phyloP scores from a whole-genome alignment of 495 filamentous ascomycete genomes.

The Aspergillus ostianus region DNA sequence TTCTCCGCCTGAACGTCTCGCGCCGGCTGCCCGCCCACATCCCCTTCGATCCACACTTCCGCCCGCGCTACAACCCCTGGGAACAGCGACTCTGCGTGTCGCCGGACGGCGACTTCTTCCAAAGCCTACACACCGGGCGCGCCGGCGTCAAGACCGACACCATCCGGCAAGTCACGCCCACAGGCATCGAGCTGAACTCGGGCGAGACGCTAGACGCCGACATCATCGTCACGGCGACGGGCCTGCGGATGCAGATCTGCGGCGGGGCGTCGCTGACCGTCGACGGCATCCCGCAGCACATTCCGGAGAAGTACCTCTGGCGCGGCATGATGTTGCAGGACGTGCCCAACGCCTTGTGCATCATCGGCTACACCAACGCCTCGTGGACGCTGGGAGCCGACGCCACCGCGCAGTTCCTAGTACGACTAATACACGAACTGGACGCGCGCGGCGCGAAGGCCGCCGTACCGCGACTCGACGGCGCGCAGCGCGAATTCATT shows the following conservation, averaged over 20 bases:
- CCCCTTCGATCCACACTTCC: slow-evolving; percentile 65
- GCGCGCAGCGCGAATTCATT: slow-evolving; percentile 27
- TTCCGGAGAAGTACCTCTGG: slow-evolving; percentile 53
- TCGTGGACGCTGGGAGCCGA: slow-evolving; percentile 63
- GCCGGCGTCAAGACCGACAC: slow-evolving; percentile 64
- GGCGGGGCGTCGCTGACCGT: slow-evolving; percentile 50
- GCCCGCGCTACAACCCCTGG: slow-evolving; percentile 68
- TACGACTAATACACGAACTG: slow-evolving; percentile 44
- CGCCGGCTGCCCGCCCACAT: slow-evolving; percentile 54
- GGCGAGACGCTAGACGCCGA: slow-evolving; percentile 61
- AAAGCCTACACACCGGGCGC: slow-evolving; percentile 54
- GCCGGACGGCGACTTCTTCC: slow-evolving; percentile 73
- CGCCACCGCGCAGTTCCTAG: slow-evolving; percentile 46
- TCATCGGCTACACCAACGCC: slow-evolving; percentile 58
- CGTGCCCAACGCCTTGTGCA: slow-evolving; percentile 54
- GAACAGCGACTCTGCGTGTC: slow-evolving; percentile 71
- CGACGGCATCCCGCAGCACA: slow-evolving; percentile 51
- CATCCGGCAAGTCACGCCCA: slow-evolving; percentile 61
- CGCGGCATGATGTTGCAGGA: slow-evolving; percentile 59
- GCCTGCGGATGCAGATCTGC: slow-evolving; percentile 57
- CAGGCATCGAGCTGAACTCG: slow-evolving; percentile 55
- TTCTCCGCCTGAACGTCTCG: slow-evolving; percentile 43
- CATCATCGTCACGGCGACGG: slow-evolving; percentile 75
- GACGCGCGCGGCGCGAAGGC: slow-evolving; percentile 36
- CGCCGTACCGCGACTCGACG: slow-evolving; percentile 38